Base-by-base conservation (phyloP, 1,284 basidiomycete genomes). In the Meripilus lineatus region DNA sequence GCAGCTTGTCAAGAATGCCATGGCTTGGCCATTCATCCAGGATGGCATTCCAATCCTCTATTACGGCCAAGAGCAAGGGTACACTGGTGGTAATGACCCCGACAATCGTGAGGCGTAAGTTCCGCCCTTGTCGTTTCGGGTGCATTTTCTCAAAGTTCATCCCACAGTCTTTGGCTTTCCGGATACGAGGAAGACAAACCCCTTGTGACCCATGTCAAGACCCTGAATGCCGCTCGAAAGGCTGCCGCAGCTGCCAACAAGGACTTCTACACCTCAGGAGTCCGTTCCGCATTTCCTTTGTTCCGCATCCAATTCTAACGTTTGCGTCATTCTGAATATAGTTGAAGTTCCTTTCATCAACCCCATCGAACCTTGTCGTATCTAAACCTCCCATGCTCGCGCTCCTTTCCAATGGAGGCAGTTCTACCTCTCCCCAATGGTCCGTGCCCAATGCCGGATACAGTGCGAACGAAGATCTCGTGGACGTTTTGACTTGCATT, bases 1-100 rank as follows among this genome's bases (percentile, higher is more conserved):
- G n/a, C 41, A 56, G 63, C 45, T 61, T 15, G 45, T 58, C 32
- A 53, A 61, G 53, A 59, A 58, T 32, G 54, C 55, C 18, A 52
- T 57, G 45, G 42, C 45, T 6, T 71, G 69, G 68, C 75, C 50
- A 50, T 69, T 52, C 63, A 60, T 78, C 54, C 57, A 77, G 55
- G 58, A 75, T 20, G 81, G 82, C 26, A 80, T 89, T 48, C 87
- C 88, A 0, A 77, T 89, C 44, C 71, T 88, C n/a, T 90, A 89
- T 61, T 87, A 88, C 54, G 88, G 89, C 18, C 61, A 63, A 38
- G 62, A 64, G 41, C 62, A 64, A 43, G 54, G 56, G 2, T 63
- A 60, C 48, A 49, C 56, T 5, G 61, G 61, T 20, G 58, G 59
- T 17, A 35, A 17, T 25, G 61, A 81, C 58, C 76, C 55, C 65